These are phyloP conservation scores for Leishmania mexicana DNA, from an alignment of 208 protist species.

Conservation along the genomic window DNA sequence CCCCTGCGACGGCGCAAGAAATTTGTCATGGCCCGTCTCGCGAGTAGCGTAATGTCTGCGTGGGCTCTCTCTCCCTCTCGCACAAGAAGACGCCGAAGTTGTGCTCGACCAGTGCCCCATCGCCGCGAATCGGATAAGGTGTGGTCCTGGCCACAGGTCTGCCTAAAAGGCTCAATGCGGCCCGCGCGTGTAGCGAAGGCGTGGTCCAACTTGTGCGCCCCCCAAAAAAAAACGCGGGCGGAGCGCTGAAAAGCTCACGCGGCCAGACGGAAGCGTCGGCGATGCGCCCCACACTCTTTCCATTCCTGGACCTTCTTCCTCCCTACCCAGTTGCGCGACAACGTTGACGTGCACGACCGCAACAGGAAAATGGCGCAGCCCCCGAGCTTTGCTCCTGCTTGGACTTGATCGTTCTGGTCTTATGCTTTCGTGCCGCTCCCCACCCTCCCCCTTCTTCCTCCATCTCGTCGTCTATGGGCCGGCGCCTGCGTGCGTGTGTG, in stretches of 20 bases:
- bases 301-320: not conserved
- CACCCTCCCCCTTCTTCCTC: not conserved
- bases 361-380: no score
- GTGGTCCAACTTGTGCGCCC: not conserved
- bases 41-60: not conserved
- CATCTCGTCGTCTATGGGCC: not conserved
- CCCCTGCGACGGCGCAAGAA: not conserved
- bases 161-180: no score
- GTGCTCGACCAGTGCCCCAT: not conserved
- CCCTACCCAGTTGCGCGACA: no score
- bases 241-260: not conserved
- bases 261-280: no score
- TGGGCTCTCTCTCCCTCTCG: not conserved
- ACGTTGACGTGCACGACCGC: not conserved
- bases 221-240: not conserved
- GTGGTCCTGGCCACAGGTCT: not conserved
- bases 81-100: not conserved
- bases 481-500: not conserved
- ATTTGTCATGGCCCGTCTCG: not conserved
- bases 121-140: not conserved
- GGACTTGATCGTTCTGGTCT: not conserved
- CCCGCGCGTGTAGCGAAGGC: not conserved
- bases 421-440: not conserved
- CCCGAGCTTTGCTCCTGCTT: not conserved
- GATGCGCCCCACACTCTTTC: not conserved